Evolutionary conservation across 2,329 filamentous ascomycete genomes (phyloP), one percentile per base, ranked within the genome.

Genomic region (Neurospora crassa): DNA sequence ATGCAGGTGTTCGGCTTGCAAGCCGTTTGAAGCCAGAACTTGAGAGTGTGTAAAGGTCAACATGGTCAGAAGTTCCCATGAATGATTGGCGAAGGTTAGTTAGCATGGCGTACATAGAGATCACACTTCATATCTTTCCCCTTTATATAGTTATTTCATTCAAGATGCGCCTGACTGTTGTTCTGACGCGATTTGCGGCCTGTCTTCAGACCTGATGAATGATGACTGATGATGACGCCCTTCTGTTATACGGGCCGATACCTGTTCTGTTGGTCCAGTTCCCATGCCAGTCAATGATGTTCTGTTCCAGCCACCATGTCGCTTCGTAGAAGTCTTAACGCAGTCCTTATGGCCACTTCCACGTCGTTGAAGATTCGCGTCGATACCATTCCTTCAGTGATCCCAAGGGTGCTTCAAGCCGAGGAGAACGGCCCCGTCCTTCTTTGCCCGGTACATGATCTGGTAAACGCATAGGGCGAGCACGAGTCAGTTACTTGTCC

Each of bases 331-430:
- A 34, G 14, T 40, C 29, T 59, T 71, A 68, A 42, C 29, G 41
- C n/a, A 20, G 43, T 69, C 69, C 74, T 16, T 24, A 10, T 63
- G 14, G 7, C 16, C 53, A 63, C 53, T 37, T 63, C 53, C 53
- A 63, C 29, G 29, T 37, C 16, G 20, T 29, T 29, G 53, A 18
- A 37, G 18, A 63, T 63, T 63, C 29, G 53, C 29, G 24, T 63
- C 53, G 53, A 18, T 37, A 63, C 16, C 7, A 16, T 37, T 59
- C 16, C 72, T 82, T 87, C 85, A 97, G 84, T 97, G 94, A 77
- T 97, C 94, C 93, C 94, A 97, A 75, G 94, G 96, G 83, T 98
- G 96, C 85, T 94, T 97, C 91, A 90, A 93, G 81, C 96, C 96
- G 78, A 99, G 81, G 75, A 98, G 84, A 70, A 90, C 95, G 34